Evolutionary conservation across 2,329 filamentous ascomycete species (phyloP).

Genomic region (Colletotrichum kahawae): DNA sequence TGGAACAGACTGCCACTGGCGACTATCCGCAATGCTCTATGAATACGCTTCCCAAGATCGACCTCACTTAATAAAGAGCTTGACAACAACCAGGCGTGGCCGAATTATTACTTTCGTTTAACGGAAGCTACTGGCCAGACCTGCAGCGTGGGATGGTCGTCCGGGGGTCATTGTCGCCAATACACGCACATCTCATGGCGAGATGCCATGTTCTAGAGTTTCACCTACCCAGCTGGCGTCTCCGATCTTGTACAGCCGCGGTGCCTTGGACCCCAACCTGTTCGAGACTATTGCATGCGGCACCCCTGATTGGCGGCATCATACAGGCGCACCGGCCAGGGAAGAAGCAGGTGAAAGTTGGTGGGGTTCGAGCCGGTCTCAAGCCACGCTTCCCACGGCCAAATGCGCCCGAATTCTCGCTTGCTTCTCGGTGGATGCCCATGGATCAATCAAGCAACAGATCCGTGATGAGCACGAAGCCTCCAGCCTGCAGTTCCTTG

Average conservation of each 20-base stretch:
- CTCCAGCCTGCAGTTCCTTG: neutral
- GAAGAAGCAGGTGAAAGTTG: constrained; percentile 1
- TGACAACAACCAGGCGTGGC: neutral
- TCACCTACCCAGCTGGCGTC: neutral
- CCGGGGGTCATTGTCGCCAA: neutral
- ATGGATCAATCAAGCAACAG: constrained; percentile 18
- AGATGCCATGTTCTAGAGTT: neutral
- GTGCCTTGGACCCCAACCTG: neutral
- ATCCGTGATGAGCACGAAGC: constrained; percentile 14
- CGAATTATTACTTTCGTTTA: neutral
- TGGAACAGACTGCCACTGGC: neutral
- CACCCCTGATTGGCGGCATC: constrained; percentile 10
- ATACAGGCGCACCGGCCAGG: neutral
- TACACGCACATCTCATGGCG: neutral
- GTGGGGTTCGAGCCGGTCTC: neutral
- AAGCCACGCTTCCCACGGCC: constrained; percentile 6
- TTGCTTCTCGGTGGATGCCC: neutral
- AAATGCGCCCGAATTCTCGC: constrained; percentile 16
- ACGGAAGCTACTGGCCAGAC: neutral
- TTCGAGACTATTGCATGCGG: neutral
- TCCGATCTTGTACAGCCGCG: neutral
- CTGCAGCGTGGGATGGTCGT: constrained; percentile 4
- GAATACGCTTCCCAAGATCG: neutral
- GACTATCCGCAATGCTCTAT: neutral
- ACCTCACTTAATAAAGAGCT: neutral